Evolutionary conservation across 169 alveolate genomes (phyloP).

Genomic region (Blepharisma undulans): DNA sequence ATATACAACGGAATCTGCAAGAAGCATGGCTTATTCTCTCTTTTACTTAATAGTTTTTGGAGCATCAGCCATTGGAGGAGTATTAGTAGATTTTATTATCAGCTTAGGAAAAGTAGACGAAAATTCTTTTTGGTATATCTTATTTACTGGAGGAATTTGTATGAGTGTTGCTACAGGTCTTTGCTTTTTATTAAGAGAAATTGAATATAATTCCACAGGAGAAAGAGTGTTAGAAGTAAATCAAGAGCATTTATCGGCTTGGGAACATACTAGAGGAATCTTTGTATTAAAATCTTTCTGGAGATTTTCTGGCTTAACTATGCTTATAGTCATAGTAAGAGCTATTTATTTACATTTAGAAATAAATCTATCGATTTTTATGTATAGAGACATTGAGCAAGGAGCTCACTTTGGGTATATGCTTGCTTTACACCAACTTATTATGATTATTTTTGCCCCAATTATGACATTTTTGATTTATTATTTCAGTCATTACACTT

Average conservation of each 20-base stretch:
- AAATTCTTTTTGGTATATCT: neutral
- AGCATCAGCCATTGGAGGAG: conserved; percentile 2
- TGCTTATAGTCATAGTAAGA: conserved; percentile 33
- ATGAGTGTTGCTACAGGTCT: neutral
- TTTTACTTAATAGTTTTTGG: conserved; percentile 2
- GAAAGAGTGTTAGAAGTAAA: neutral
- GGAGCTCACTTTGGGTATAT: conserved; percentile 54
- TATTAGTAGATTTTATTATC: neutral
- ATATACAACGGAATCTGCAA: neutral
- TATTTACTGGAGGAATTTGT: neutral
- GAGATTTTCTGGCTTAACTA: conserved; percentile 43
- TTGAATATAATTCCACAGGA: neutral
- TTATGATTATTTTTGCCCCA: conserved; percentile 42
- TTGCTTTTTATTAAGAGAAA: conserved; percentile 32
- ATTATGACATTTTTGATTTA: conserved; percentile 25
- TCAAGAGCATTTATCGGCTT: neutral
- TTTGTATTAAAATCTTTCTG: conserved; percentile 41
- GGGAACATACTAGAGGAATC: conserved; percentile 31
- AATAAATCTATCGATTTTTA: conserved; percentile 52
- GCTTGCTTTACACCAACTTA: conserved; percentile 40
- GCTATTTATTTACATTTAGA: conserved; percentile 42
- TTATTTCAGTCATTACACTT: conserved; percentile 29
- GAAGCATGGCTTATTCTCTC: conserved; percentile 31
- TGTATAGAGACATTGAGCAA: conserved; percentile 51
- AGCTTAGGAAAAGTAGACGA: neutral